Evolutionary conservation across 2,329 filamentous ascomycete genomes (phyloP), one percentile per base, ranked within the genome.

Genomic region (Nigrograna mackinnonii): DNA sequence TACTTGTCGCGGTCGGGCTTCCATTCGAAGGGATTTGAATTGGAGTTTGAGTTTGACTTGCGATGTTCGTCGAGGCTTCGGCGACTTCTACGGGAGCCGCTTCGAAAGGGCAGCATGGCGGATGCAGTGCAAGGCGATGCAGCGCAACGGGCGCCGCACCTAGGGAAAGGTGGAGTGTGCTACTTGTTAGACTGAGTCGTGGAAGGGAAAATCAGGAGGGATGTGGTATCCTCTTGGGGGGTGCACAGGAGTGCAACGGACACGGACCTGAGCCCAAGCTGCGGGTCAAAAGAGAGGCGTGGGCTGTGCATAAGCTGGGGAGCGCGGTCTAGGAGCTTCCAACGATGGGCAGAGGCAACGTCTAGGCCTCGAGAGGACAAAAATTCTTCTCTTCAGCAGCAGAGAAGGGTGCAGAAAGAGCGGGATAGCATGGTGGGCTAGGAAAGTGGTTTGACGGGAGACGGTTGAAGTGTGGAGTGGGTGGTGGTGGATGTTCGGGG

Each of bases 1-100:
- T 52, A 55, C 39, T 53, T 50, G 52, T 62, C 57, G 54, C 57
- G 64, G 41, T 63, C 57, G 49, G 57, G 52, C 39, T 58, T 54
- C 61, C 62, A 66, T 57, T 58, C 59, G 49, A 55, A 57, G 37
- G 60, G 50, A 48, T 61, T 43, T 44, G 48, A 45, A 37, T 35
- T 17, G 31, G 7, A 17, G 9, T 33, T 28, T 28, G 9, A n/a
- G 24, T 28, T 28, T 28, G 9, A n/a, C 39, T 41, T 24, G 13
- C 53, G 35, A 33, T 44, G 36, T 20, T 58, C 51, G 30, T 48
- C 42, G 31, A 40, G 28, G 41, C 46, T 53, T 31, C 49, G 46
- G 35, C 46, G 46, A 21, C 17, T 22, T 33, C 43, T 40, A 26
- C 46, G 38, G 16, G 52, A 54, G 37, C 35, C 30, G 40, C 44